Conservation (phyloP, 1,284 basidiomycete species). For the Butyriboletus regius region DNA sequence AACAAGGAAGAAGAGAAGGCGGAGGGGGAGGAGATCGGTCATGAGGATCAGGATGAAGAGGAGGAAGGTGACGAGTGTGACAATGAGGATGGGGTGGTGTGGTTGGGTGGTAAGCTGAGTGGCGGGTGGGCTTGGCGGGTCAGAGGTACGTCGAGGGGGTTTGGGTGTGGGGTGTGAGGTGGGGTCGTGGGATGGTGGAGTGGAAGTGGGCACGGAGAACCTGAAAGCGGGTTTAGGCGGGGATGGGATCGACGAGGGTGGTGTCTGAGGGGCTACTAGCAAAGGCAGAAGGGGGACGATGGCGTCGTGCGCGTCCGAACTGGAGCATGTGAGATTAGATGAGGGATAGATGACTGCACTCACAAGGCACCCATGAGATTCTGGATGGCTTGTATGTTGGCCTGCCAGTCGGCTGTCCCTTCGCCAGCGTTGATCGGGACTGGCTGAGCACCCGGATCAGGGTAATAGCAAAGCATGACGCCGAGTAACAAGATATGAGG, state of each 20-base stretch:
- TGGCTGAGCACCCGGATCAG: conserved; percentile 33
- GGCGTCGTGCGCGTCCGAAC: conserved; percentile 35
- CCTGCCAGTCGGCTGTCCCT: conserved; percentile 64
- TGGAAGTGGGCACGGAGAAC: not conserved
- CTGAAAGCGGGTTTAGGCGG: not conserved
- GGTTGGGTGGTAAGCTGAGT: conserved; percentile 13
- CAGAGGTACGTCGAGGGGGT: not conserved
- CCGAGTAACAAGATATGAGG: conserved; percentile 52
- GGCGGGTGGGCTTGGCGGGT: not conserved
- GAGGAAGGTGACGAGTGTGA: conserved; percentile 41
- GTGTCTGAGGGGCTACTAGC: conserved; percentile 32
- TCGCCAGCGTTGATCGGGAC: conserved; percentile 41
- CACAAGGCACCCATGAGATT: conserved; percentile 73
- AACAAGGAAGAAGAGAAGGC: conserved; percentile 47
- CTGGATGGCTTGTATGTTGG: conserved; percentile 71
- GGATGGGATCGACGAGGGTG: not conserved
- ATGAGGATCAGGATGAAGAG: conserved; percentile 51
- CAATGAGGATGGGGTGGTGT: conserved; percentile 37
- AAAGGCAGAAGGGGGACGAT: conserved; percentile 27
- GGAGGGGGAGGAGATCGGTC: conserved; percentile 46
- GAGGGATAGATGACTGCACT: conserved; percentile 19
- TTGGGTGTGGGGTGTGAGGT: not conserved
- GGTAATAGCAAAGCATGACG: conserved; percentile 54
- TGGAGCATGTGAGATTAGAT: conserved; percentile 17
- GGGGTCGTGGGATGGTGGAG: not conserved